Base-by-base conservation (phyloP, 345 rosid species). In the Aquilaria yunnanensis region DNA sequence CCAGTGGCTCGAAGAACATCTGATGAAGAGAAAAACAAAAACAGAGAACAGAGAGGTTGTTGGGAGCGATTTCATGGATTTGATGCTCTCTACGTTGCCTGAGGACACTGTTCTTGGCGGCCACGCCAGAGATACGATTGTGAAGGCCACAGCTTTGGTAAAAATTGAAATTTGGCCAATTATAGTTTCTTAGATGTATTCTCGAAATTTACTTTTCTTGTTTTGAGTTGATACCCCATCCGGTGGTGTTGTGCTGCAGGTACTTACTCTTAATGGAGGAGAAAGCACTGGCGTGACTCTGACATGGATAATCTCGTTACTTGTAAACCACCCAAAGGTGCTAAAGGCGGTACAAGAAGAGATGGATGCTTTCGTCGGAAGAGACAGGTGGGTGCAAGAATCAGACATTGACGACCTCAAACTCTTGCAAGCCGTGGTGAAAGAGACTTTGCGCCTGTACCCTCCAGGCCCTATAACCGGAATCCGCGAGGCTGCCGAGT, bases 71-170 rank as follows among this genome's bases (percentile, higher is more conserved):
- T 72, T 89, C 67, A 79, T 83, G 80, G 96, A 86, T 61, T 80
- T 74, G 10, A 61, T 86, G 74, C 64, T 86, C 0, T 69, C 81
- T 0, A 74, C 62, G 50, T 59, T 86, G 2, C 70, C 71, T 0
- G 77, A 75, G 23, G 85, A 66, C 47, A 70, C 53, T 43, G 70
- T 71, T n/a, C 43, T 78, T 10, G 74, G 77, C 30, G 83, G 86
- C 12, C 76, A 86, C 61, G 69, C 71, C 0, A 81, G 80, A 0
- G 83, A 85, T 47, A 70, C 60, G 12, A 62, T 83, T 56, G 59
- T 86, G 61, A 89, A 89, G 71, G 84, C 93, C 48, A 86, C 86
- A 12, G 66, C 75, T 60, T 14, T 81, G 74, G 96, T 89, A 84
- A 37, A 4, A 37, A 37, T 37, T 37, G 23, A 16, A 16, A 16